Evolutionary conservation across 2,329 filamentous ascomycete genomes (phyloP).

Genomic region (Colletotrichum agaves): DNA sequence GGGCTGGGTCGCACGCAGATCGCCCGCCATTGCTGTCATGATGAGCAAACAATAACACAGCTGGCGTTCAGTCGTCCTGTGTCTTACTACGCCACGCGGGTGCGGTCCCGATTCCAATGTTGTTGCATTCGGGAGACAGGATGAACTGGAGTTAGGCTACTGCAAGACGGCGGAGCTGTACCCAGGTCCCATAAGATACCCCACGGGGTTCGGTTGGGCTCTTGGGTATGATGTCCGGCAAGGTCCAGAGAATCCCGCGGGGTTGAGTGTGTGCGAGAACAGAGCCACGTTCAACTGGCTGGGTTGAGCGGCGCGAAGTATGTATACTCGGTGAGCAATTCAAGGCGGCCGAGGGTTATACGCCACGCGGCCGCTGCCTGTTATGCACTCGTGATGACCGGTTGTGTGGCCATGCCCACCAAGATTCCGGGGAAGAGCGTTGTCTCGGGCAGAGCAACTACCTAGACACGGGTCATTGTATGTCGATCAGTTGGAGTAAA

Average conservation of each 20-base stretch:
- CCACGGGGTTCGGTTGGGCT: neutral
- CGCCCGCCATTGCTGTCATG: constrained; percentile 9
- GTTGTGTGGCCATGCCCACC: constrained; percentile 22
- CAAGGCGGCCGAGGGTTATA: neutral
- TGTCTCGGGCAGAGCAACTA: constrained; percentile 8
- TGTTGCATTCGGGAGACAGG: constrained; percentile 8
- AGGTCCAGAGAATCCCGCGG: too few species aligned
- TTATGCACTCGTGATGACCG: constrained; percentile 11
- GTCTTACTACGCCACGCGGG: constrained; percentile 21
- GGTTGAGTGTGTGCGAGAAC: neutral
- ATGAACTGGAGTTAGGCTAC: constrained; percentile 5
- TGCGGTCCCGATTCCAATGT: neutral
- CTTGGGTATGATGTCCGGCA: neutral
- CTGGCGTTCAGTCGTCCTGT: neutral
- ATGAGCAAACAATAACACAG: constrained; percentile 1
- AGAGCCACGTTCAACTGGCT: neutral
- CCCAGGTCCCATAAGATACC: neutral
- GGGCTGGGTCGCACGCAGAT: constrained; percentile 13
- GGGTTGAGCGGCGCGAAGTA: neutral
- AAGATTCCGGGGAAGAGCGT: neutral
- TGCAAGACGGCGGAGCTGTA: neutral
- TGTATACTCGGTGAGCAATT: neutral
- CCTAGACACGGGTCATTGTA: neutral
- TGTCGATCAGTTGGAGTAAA: constrained; percentile 12
- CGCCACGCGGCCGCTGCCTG: constrained; percentile 1